A percentile compares a stretch with the other conserved stretches of the same genome.
These are phyloP conservation scores for Talaromyces sp. DNA, from an alignment of 2,329 filamentous ascomycete species.

Conservation along the genomic window DNA sequence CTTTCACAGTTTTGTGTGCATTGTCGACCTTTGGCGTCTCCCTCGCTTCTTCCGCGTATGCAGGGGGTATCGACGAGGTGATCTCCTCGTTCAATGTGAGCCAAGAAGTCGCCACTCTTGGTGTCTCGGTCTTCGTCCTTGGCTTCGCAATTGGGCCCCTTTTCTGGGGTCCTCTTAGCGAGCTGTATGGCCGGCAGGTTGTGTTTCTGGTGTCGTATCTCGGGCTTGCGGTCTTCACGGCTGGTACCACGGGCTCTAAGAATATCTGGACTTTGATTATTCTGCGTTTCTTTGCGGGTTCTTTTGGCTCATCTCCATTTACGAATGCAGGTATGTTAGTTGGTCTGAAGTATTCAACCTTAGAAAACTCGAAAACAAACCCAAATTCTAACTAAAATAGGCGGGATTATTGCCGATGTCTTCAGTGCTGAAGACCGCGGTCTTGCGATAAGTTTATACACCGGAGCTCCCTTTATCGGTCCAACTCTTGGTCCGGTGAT, in stretches of 20 bases:
- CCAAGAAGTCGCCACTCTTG: slow-evolving; percentile 45
- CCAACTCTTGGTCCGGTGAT: slow-evolving; percentile 47
- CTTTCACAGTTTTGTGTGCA: slow-evolving; percentile 33
- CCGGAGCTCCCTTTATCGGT: slow-evolving; percentile 62
- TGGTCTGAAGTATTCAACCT: not conserved
- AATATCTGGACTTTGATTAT: slow-evolving; percentile 2
- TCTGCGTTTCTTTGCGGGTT: slow-evolving; percentile 57
- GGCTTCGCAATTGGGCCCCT: slow-evolving; percentile 53
- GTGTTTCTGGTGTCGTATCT: slow-evolving; percentile 29
- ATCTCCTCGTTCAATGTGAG: slow-evolving; percentile 29
- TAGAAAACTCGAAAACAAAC: not conserved
- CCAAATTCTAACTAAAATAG: slow-evolving; percentile 24
- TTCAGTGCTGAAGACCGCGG: slow-evolving; percentile 57
- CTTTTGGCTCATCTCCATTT: slow-evolving; percentile 61
- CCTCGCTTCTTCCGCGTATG: slow-evolving; percentile 40
- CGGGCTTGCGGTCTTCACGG: slow-evolving; percentile 33
- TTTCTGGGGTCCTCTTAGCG: slow-evolving; percentile 38
- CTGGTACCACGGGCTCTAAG: not conserved
- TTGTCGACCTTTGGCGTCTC: slow-evolving; percentile 39
- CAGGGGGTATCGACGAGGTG: slow-evolving; percentile 34
- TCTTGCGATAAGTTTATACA: slow-evolving; percentile 59
- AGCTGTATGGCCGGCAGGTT: slow-evolving; percentile 32
- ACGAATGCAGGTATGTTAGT: slow-evolving; percentile 52
- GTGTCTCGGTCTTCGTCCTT: slow-evolving; percentile 58
- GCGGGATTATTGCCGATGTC: slow-evolving; percentile 64